Conservation (phyloP, 2,329 filamentous ascomycete genomes). For the Alternaria postmessia region DNA sequence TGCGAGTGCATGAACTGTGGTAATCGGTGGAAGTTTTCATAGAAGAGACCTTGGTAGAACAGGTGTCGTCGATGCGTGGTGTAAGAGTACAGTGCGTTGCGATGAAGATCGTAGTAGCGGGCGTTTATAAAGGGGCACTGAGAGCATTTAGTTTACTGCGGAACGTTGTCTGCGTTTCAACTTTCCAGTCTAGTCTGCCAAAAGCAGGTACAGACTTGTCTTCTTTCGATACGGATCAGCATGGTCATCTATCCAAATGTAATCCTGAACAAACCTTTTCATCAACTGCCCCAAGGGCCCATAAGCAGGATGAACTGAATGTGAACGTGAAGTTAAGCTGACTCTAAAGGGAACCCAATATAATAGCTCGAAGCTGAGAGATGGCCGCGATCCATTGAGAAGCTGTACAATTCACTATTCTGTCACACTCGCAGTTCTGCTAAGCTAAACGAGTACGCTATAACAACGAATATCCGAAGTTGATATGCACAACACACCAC, state of each 20-base stretch:
- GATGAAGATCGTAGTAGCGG: conserved; percentile 10
- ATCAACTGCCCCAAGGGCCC: no score
- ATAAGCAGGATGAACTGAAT: no score
- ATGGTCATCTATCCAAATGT: neutral
- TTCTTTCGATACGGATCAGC: neutral
- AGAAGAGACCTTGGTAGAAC: neutral
- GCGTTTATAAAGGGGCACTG: conserved; percentile 14
- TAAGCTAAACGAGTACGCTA: neutral
- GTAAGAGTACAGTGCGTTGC: conserved; percentile 6
- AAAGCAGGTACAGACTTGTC: neutral
- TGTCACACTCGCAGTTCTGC: neutral
- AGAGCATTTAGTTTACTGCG: conserved; percentile 14
- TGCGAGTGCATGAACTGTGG: conserved; percentile 63
- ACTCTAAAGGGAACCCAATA: neutral
- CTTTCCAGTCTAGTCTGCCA: neutral
- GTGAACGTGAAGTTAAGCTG: no score
- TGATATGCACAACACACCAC: neutral
- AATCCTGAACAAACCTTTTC: neutral
- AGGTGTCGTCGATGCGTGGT: neutral
- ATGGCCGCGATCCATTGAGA: neutral
- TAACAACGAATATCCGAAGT: neutral
- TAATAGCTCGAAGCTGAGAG: neutral
- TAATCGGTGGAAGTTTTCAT: conserved; percentile 60
- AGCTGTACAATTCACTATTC: neutral
- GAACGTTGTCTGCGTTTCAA: neutral